Conservation (phyloP, 805 yeast genomes). For the Starmerella vaccinii region DNA sequence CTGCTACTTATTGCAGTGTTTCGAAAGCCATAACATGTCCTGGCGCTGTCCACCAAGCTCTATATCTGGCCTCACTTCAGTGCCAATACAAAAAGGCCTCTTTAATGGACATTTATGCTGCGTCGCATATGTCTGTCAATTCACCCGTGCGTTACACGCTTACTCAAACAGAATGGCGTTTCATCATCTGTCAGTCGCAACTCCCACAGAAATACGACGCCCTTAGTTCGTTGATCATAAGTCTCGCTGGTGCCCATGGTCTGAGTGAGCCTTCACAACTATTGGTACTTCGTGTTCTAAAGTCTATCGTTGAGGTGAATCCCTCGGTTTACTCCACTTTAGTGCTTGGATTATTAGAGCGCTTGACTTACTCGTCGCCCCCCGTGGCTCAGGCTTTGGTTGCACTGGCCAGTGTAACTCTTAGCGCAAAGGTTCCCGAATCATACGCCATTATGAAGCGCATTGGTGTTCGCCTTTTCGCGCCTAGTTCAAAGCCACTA, state of each 20-base stretch:
- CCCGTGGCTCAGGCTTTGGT: background rate
- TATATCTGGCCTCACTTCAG: background rate
- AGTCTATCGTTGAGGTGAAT: too few relatives aligned
- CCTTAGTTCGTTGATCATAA: background rate
- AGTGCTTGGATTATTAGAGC: too few relatives aligned
- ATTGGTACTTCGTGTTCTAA: too few relatives aligned
- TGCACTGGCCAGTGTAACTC: background rate
- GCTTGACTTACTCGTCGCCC: background rate
- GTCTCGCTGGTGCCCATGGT: background rate
- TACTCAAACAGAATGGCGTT: background rate
- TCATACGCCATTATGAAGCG: background rate
- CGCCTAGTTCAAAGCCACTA: background rate
- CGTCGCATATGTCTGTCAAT: background rate
- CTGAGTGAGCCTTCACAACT: background rate
- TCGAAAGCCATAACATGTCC: background rate
- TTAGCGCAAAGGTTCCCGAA: background rate
- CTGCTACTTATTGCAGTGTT: background rate
- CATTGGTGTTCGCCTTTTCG: background rate
- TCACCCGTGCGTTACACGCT: background rate
- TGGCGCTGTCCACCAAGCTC: background rate
- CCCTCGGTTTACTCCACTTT: too few relatives aligned
- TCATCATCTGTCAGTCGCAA: background rate
- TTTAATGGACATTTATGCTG: background rate
- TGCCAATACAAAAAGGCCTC: background rate
- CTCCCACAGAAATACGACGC: background rate